A percentile compares a stretch with the other conserved stretches of the same genome.
phyloP scores from a whole-genome alignment of 192 early-diverging fungal species.

The Bifiguratus adelaidae region DNA sequence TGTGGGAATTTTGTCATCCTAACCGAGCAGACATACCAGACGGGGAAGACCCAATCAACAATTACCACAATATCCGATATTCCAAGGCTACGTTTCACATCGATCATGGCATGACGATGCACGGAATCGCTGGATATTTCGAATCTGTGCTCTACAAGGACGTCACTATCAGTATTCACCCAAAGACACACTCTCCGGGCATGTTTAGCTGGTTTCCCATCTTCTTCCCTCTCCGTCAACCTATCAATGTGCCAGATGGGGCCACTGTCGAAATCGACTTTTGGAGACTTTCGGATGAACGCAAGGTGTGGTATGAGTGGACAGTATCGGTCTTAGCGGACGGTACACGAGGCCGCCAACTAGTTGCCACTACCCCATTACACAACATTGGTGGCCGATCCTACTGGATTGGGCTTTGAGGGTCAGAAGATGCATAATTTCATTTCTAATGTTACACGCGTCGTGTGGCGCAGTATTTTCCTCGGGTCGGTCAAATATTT shows the following conservation, averaged over 20 bases:
- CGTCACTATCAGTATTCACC: conserved; percentile 68
- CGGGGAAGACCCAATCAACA: conserved; percentile 46
- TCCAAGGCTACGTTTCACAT: conserved; percentile 41
- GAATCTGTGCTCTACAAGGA: conserved; percentile 84
- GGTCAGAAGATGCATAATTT: too few relatives aligned
- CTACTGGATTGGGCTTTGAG: conserved; percentile 68
- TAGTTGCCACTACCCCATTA: conserved; percentile 31
- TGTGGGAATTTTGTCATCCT: conserved; percentile 86
- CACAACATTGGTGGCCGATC: conserved; percentile 65
- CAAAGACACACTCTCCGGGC: conserved; percentile 73
- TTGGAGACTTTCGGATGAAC: conserved; percentile 69
- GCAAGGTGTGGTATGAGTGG: conserved; percentile 99
- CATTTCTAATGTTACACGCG: too few relatives aligned
- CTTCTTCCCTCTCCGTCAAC: conserved; percentile 77
- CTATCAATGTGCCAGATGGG: conserved; percentile 54
- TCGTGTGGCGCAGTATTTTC: too few relatives aligned
- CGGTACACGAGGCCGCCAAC: neutral
- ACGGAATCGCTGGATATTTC: conserved; percentile 97
- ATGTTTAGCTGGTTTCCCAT: conserved; percentile 99
- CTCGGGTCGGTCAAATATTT: too few relatives aligned
- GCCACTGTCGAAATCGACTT: conserved; percentile 58
- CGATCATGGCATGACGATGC: conserved; percentile 49
- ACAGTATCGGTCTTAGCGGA: conserved; percentile 10
- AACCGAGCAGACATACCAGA: conserved; percentile 18
- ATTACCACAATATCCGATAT: conserved; percentile 68